Percentiles rank a stretch among this genome's conserved stretches.
Conservation (phyloP, 1,284 basidiomycete species). For the Sporisorium reilianum region DNA sequence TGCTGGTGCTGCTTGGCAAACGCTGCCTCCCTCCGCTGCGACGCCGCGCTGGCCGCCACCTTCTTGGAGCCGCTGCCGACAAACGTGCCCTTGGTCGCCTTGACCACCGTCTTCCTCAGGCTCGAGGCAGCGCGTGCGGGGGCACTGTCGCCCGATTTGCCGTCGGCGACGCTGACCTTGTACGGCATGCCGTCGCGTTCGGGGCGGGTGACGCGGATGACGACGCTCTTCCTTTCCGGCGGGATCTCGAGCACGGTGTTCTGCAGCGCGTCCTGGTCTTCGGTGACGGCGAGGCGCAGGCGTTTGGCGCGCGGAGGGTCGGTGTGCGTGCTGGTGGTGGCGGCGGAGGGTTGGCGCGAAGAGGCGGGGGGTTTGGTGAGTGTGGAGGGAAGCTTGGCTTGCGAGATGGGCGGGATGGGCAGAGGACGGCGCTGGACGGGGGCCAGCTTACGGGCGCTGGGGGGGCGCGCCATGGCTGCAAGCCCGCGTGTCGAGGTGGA, state of each 20-base stretch:
- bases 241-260: constrained; percentile 42
- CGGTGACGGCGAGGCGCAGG: constrained; percentile 36
- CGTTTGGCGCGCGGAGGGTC: constrained; percentile 27
- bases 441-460: constrained; percentile 20
- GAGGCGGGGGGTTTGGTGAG: constrained; percentile 1
- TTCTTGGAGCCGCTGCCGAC: constrained; percentile 24
- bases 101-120: constrained; percentile 46
- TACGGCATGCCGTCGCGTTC: constrained; percentile 44
- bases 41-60: constrained; percentile 9
- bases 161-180: constrained; percentile 27
- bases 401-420: constrained; percentile 24
- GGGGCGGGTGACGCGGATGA: constrained; percentile 37
- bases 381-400: constrained; percentile 22
- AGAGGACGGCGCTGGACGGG: constrained; percentile 23
- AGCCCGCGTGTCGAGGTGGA: constrained; percentile 41
- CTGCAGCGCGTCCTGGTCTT: constrained; percentile 35
- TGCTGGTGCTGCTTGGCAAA: constrained; percentile 34
- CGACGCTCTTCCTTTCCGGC: constrained; percentile 33
- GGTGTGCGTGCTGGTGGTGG: constrained; percentile 8
- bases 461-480: constrained; percentile 26
- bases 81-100: constrained; percentile 38
- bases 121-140: constrained; percentile 17
- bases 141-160: background rate
- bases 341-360: constrained; percentile 16
- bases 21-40: constrained; percentile 26